Percentiles rank a stretch among this genome's conserved stretches.
phyloP scores from a whole-genome alignment of 331 rosid genomes.

The Quercus phellos region DNA sequence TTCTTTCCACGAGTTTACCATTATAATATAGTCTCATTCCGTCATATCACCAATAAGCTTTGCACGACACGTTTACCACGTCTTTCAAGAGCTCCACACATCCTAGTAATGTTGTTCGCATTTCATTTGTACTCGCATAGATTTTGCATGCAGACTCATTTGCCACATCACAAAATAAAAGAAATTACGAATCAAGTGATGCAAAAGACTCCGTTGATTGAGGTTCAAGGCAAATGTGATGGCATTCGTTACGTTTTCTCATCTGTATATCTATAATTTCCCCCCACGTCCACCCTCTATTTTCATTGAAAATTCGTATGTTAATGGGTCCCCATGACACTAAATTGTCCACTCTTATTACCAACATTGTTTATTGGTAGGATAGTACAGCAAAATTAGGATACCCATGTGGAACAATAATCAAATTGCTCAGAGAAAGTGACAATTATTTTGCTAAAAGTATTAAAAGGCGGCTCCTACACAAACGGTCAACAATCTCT shows the following conservation, averaged over 20 bases:
- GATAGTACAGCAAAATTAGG: background rate
- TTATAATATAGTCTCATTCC: too few relatives aligned
- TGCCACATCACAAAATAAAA: too few relatives aligned
- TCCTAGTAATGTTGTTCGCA: background rate
- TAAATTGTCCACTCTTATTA: background rate
- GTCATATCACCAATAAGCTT: too few relatives aligned
- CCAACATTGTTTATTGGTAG: background rate
- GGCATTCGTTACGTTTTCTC: background rate
- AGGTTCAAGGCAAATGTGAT: background rate
- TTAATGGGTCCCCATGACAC: background rate
- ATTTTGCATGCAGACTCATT: background rate
- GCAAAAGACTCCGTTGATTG: too few relatives aligned
- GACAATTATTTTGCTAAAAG: background rate
- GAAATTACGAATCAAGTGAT: too few relatives aligned
- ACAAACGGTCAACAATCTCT: conserved; percentile 20
- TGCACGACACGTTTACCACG: background rate
- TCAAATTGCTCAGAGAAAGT: background rate
- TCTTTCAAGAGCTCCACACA: background rate
- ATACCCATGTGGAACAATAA: background rate
- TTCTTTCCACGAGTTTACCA: too few relatives aligned
- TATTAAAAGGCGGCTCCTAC: conserved; percentile 32
- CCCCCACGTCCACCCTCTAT: background rate
- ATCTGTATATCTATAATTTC: background rate
- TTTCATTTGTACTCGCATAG: background rate
- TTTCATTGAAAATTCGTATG: conserved; percentile 10